These are phyloP conservation scores for Talaromyces liani DNA, from an alignment of 495 filamentous ascomycete genomes.

Conservation along the genomic window DNA sequence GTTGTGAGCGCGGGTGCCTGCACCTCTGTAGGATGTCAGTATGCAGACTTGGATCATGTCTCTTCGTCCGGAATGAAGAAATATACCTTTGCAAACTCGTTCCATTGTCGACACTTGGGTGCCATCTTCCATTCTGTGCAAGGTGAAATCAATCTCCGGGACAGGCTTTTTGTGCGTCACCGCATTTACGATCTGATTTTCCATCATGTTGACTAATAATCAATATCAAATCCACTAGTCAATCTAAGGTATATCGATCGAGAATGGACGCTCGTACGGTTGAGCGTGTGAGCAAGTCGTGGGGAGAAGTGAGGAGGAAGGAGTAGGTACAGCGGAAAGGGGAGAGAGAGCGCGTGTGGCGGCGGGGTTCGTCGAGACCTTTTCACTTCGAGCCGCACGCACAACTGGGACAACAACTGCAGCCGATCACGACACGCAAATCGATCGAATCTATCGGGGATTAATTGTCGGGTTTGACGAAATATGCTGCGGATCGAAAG, in stretches of 20 bases:
- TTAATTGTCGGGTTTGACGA: not conserved
- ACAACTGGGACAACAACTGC: not conserved
- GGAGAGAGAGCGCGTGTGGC: not conserved
- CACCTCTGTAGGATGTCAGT: conserved; percentile 56
- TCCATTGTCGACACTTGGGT: conserved; percentile 90
- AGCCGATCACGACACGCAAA: not conserved
- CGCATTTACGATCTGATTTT: conserved; percentile 53
- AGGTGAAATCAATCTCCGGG: conserved; percentile 95
- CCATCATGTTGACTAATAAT: conserved; percentile 21
- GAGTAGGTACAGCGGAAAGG: not conserved
- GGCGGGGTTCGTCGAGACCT: not conserved
- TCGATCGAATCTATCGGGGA: not conserved
- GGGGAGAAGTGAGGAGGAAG: not conserved
- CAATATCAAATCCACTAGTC: not conserved
- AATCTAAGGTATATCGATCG: not conserved
- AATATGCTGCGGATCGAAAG: not conserved
- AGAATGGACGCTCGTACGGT: not conserved
- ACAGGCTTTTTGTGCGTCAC: conserved; percentile 87
- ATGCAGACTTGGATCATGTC: conserved; percentile 9
- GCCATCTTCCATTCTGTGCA: conserved; percentile 97
- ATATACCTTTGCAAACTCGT: conserved; percentile 90
- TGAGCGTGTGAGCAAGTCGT: not conserved
- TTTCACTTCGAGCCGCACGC: not conserved
- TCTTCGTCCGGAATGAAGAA: not conserved
- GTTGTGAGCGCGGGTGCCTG: conserved; percentile 92